Evolutionary conservation across 2,329 filamentous ascomycete species (phyloP).

Genomic region (Aureobasidium sp.): DNA sequence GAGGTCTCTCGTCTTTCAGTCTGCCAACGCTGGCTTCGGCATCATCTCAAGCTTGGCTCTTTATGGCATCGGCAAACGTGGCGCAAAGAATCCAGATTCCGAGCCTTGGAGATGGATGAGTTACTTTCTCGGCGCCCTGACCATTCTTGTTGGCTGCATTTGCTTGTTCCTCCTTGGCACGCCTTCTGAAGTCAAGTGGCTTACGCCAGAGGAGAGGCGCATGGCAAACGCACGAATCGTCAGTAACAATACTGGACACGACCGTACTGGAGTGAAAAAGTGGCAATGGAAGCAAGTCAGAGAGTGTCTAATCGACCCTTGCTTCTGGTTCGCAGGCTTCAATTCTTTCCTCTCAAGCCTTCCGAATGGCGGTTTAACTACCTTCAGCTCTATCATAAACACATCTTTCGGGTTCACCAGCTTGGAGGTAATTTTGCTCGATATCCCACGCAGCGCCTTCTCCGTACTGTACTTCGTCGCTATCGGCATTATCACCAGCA

Average conservation of each 20-base stretch:
- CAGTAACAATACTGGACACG: slow-evolving; percentile 26
- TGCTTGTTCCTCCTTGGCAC: slow-evolving; percentile 26
- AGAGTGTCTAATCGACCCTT: slow-evolving; percentile 25
- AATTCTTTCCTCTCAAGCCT: slow-evolving; percentile 24
- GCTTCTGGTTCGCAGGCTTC: slow-evolving; percentile 25
- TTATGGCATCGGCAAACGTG: slow-evolving; percentile 25
- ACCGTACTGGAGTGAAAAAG: slow-evolving; percentile 25
- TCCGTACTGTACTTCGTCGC: slow-evolving; percentile 30
- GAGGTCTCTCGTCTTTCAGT: slow-evolving; percentile 32
- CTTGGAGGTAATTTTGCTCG: slow-evolving; percentile 31
- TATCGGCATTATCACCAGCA: slow-evolving; percentile 26
- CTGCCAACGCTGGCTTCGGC: slow-evolving; percentile 31
- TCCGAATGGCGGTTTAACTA: slow-evolving; percentile 21
- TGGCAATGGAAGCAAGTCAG: slow-evolving; percentile 25
- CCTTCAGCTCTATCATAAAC: slow-evolving; percentile 15
- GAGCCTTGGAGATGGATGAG: slow-evolving; percentile 27
- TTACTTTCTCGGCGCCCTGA: slow-evolving; percentile 24
- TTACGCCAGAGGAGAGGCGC: slow-evolving; percentile 23
- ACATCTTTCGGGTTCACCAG: slow-evolving; percentile 17
- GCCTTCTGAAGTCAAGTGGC: slow-evolving; percentile 26
- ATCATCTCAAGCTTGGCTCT: slow-evolving; percentile 24
- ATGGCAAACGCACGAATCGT: slow-evolving; percentile 27
- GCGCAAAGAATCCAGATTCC: slow-evolving; percentile 21
- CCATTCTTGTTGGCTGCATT: slow-evolving; percentile 23
- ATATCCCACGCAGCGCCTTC: slow-evolving; percentile 26